Conservation (phyloP, 768 basidiomycete genomes). For the Crassisporium funariophilum region DNA sequence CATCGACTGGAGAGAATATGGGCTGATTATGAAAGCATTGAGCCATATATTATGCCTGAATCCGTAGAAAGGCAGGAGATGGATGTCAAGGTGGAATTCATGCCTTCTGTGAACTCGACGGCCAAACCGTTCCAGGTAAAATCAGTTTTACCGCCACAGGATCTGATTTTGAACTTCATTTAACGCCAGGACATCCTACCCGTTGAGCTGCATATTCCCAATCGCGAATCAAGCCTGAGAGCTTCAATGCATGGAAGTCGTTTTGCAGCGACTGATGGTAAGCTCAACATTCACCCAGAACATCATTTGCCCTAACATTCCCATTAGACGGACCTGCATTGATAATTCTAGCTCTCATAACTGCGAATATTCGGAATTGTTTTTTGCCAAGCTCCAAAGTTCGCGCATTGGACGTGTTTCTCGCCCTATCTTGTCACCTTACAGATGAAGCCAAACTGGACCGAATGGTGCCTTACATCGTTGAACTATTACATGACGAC, state of each 20-base stretch:
- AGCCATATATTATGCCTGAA: slow-evolving; percentile 64
- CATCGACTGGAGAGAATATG: slow-evolving; percentile 81
- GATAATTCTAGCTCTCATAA: slow-evolving; percentile 83
- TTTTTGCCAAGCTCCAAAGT: slow-evolving; percentile 83
- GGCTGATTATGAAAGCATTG: slow-evolving; percentile 84
- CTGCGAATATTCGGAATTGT: slow-evolving; percentile 89
- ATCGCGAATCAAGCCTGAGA: slow-evolving; percentile 57
- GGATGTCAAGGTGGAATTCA: slow-evolving; percentile 60
- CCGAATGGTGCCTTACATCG: slow-evolving; percentile 88
- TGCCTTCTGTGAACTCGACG: slow-evolving; percentile 35
- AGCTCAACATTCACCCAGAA: not conserved
- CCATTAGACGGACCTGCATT: slow-evolving; percentile 82
- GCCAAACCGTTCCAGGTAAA: slow-evolving; percentile 67
- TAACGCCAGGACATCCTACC: slow-evolving; percentile 70
- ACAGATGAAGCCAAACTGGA: slow-evolving; percentile 97
- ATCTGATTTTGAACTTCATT: not conserved
- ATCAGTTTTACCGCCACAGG: too few relatives aligned
- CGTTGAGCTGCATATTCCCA: slow-evolving; percentile 74
- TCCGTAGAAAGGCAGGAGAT: slow-evolving; percentile 43
- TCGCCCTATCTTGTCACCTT: slow-evolving; percentile 77
- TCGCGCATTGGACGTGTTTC: slow-evolving; percentile 81
- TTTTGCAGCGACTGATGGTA: slow-evolving; percentile 66
- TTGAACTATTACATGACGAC: slow-evolving; percentile 88
- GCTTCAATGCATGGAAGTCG: slow-evolving; percentile 51
- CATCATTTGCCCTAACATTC: not conserved